phyloP scores from a whole-genome alignment of 768 basidiomycete species.

The Hypholoma fasciculare region DNA sequence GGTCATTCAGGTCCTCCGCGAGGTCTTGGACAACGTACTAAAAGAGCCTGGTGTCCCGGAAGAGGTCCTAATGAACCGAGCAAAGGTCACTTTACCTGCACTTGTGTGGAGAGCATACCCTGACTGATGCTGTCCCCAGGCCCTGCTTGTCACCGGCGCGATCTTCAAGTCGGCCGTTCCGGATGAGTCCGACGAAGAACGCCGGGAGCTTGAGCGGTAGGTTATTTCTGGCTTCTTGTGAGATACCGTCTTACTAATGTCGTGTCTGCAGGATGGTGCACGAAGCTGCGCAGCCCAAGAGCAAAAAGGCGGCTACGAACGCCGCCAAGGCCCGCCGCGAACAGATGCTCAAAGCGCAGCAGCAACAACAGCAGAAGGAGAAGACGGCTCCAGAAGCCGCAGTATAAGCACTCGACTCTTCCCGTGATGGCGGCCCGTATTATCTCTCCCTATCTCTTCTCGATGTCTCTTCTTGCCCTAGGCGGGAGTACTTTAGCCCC shows the following conservation, averaged over 20 bases:
- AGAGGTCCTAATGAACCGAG: conserved; percentile 71
- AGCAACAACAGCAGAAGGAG: conserved; percentile 12
- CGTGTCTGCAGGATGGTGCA: conserved; percentile 71
- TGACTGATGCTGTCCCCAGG: conserved; percentile 40
- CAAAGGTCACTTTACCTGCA: conserved; percentile 58
- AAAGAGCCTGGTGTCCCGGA: conserved; percentile 79
- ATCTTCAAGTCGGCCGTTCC: conserved; percentile 85
- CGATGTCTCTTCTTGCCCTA: background rate
- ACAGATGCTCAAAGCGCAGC: conserved; percentile 33
- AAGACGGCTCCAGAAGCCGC: background rate
- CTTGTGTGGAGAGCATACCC: background rate
- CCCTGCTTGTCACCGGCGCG: conserved; percentile 83
- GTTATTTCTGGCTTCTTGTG: conserved; percentile 22
- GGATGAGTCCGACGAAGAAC: conserved; percentile 91
- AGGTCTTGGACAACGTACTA: conserved; percentile 82
- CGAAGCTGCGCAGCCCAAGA: conserved; percentile 76
- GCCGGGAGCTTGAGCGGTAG: conserved; percentile 90
- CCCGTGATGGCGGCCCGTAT: no score
- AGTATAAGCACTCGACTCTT: background rate
- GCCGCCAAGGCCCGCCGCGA: conserved; percentile 40
- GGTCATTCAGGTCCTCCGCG: conserved; percentile 85
- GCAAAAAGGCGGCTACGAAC: conserved; percentile 45
- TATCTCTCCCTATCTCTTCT: background rate
- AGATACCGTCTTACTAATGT: background rate
- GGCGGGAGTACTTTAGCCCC: background rate